Base-by-base conservation (phyloP, 352 stramenopile genomes). In the Globisporangium emineosum region DNA sequence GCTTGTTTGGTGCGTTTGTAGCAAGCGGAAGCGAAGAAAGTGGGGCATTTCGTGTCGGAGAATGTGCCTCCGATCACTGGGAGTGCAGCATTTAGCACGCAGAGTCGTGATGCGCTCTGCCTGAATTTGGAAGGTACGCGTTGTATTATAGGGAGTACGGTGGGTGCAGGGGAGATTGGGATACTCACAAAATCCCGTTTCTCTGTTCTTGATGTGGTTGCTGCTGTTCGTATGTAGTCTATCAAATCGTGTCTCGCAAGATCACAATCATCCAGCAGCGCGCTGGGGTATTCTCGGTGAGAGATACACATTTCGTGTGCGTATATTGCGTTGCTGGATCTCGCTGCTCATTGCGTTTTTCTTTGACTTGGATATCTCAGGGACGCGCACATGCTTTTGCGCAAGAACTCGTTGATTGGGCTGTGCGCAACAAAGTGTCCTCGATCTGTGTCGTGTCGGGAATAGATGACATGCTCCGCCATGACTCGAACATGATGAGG, bases 101-200 rank as follows among this genome's bases (percentile, higher is more conserved):
- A 90, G 45, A 53, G 72, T 29, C 63, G 62, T 12, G 62, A 77
- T 19, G 65, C 66, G 32, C 73, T 93, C n/a, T 91, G 79, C 60
- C 69, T 93, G 15, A 94, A 94, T 65, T 60, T 94, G 2, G 78
- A 91, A 70, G 82, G 86, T 94, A 63, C n/a, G n/a, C n/a, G n/a
- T n/a, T 15, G 19, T 3, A 0, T 5, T 49, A 25, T 21, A n/a
- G 8, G 27, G 19, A 35, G 45, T 29, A 3, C 3, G 30, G 30
- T 6, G 9, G n/a, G 8, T 52, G 45, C n/a, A 52, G 15, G 15
- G 42, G 42, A 19, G 5, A 19, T 13, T 45, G 6, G 21, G 42
- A 49, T n/a, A n/a, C n/a, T n/a, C n/a, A n/a, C 19, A 49, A 23
- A n/a, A 13, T 45, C 37, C 5, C 37, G 12, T 13, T n/a, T 45